Conservation (phyloP, 2,329 filamentous ascomycete genomes). For the Pyricularia grisea region DNA sequence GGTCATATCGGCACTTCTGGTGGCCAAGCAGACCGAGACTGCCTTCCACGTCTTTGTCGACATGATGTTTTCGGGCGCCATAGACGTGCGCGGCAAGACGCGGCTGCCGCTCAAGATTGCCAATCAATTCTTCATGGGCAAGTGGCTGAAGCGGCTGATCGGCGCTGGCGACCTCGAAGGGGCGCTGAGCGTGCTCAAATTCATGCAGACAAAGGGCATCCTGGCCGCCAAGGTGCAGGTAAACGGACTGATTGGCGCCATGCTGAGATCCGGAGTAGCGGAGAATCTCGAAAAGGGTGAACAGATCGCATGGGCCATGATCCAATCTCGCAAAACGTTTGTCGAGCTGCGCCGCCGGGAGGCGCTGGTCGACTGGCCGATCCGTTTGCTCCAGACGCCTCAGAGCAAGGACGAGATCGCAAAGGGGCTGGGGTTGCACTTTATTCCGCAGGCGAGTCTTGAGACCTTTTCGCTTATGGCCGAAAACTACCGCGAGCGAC, state of each 20-base stretch:
- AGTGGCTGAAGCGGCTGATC: constrained; percentile 81
- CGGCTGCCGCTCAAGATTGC: constrained; percentile 38
- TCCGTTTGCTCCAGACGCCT: constrained; percentile 16
- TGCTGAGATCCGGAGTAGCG: constrained; percentile 54
- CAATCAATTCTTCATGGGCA: constrained; percentile 78
- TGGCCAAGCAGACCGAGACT: constrained; percentile 52
- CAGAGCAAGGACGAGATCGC: constrained; percentile 8
- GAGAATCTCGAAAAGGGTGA: constrained; percentile 53
- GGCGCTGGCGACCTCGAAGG: constrained; percentile 61
- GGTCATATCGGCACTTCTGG: constrained; percentile 61
- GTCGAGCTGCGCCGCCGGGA: constrained; percentile 38
- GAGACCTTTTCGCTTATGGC: constrained; percentile 73
- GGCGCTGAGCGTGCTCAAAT: constrained; percentile 61
- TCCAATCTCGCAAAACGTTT: constrained; percentile 55
- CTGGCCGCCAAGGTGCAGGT: constrained; percentile 64
- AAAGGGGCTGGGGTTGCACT: constrained; percentile 17
- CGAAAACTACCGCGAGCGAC: constrained; percentile 58
- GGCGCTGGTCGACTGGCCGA: constrained; percentile 13
- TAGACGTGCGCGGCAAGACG: constrained; percentile 33
- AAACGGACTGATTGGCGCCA: constrained; percentile 74
- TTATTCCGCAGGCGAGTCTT: constrained; percentile 52
- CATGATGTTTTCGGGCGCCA: constrained; percentile 64
- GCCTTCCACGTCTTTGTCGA: constrained; percentile 75
- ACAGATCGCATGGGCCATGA: constrained; percentile 66
- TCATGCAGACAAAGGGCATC: constrained; percentile 64